These are phyloP conservation scores for Diaporthe nobilis DNA, from an alignment of 2,329 filamentous ascomycete genomes.

Conservation along the genomic window DNA sequence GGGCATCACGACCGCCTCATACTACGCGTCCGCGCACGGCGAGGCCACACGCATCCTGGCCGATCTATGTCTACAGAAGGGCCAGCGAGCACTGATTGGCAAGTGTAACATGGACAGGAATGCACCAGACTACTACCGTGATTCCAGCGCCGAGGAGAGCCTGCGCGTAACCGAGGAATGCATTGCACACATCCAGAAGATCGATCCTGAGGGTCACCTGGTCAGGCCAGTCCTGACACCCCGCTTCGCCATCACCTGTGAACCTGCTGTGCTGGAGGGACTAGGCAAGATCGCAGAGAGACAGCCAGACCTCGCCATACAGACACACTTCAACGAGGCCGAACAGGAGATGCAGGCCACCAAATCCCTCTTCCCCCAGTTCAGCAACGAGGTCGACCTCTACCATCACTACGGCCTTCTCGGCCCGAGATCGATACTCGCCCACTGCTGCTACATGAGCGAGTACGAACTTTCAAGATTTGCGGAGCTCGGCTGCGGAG, in stretches of 20 bases:
- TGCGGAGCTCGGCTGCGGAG: conserved; percentile 64
- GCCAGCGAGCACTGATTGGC: conserved; percentile 72
- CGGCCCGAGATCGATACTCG: conserved; percentile 69
- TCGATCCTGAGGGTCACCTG: conserved; percentile 60
- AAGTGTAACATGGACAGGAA: conserved; percentile 75
- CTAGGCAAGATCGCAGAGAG: conserved; percentile 67
- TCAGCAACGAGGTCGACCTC: conserved; percentile 70
- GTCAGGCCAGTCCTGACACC: conserved; percentile 69
- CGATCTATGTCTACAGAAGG: conserved; percentile 64
- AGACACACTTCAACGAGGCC: conserved; percentile 79
- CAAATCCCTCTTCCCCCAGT: conserved; percentile 67
- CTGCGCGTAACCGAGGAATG: conserved; percentile 64
- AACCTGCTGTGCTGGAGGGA: conserved; percentile 65
- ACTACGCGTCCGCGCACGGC: conserved; percentile 70
- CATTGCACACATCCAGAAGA: conserved; percentile 60
- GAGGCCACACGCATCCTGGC: conserved; percentile 71
- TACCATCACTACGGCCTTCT: conserved; percentile 71
- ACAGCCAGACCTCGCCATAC: conserved; percentile 67
- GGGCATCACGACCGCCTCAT: conserved; percentile 73
- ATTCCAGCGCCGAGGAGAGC: conserved; percentile 61
- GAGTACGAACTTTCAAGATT: conserved; percentile 68
- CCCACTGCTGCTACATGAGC: conserved; percentile 75
- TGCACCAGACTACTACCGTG: conserved; percentile 67
- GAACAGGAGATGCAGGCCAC: conserved; percentile 72
- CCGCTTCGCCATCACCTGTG: conserved; percentile 74